Evolutionary conservation across 306 rosid species (phyloP).

Genomic region (Gastrolobium bilobum): DNA sequence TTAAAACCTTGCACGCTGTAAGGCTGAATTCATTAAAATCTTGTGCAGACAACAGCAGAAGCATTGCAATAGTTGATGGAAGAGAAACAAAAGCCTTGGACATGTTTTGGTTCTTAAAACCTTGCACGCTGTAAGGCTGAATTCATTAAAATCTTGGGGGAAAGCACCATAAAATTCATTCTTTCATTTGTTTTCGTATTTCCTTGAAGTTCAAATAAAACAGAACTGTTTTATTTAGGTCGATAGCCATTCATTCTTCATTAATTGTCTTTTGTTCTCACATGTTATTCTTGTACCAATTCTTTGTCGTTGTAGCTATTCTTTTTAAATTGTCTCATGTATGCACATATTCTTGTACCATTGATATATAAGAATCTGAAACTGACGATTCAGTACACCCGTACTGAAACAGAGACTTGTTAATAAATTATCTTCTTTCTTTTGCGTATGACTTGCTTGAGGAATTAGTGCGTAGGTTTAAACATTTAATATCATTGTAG

Average conservation of each 20-base stretch:
- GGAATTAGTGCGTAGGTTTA: too few species aligned
- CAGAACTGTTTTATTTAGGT: conserved; percentile 38
- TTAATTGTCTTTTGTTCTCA: too few species aligned
- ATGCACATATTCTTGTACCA: conserved; percentile 42
- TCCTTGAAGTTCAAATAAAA: conserved; percentile 33
- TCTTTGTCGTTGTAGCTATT: background rate
- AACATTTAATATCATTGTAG: too few species aligned
- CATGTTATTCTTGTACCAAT: background rate
- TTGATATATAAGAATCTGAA: conserved; percentile 48
- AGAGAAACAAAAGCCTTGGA: conserved; percentile 82
- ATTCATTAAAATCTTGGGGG: conserved; percentile 24
- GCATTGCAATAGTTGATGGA: conserved; percentile 58
- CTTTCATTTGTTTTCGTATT: conserved; percentile 59
- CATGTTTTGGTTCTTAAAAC: conserved; percentile 94
- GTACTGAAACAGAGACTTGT: conserved; percentile 17
- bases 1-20: conserved; percentile 92
- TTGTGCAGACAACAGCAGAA: conserved; percentile 57
- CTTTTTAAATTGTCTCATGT: conserved; percentile 39
- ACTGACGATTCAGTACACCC: conserved; percentile 51
- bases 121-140: conserved; percentile 80
- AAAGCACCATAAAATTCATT: conserved; percentile 42
- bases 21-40: too few species aligned
- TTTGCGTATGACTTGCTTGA: background rate
- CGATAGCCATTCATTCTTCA: conserved; percentile 8
- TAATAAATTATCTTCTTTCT: conserved; percentile 21